Conservation (phyloP, 2,329 filamentous ascomycete genomes). For the Hymenoscyphus fraxineus region DNA sequence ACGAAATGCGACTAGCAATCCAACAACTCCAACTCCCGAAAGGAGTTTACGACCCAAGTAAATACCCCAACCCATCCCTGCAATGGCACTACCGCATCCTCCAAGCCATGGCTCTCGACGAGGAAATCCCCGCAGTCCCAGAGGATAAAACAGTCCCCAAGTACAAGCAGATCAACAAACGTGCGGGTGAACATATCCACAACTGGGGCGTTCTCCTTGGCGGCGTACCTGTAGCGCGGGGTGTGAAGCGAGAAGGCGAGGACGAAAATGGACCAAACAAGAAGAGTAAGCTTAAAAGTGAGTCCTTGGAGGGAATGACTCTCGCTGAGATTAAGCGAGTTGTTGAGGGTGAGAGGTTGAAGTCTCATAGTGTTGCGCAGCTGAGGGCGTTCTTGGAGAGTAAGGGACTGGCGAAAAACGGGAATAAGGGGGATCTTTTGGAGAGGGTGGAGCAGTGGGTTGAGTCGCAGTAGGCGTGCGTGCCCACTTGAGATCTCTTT, state of each 20-base stretch:
- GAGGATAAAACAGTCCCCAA: constrained; percentile 80
- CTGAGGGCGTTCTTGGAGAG: constrained; percentile 25
- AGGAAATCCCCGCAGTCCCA: constrained; percentile 71
- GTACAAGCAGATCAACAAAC: constrained; percentile 83
- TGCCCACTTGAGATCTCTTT: no score
- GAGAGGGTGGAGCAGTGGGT: constrained; percentile 28
- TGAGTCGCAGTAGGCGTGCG: constrained; percentile 20
- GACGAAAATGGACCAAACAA: constrained; percentile 37
- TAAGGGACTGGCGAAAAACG: constrained; percentile 23
- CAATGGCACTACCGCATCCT: constrained; percentile 98
- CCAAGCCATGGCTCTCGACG: constrained; percentile 85
- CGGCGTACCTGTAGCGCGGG: constrained; percentile 35
- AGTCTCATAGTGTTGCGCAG: constrained; percentile 23
- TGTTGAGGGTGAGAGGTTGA: constrained; percentile 15
- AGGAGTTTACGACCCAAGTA: constrained; percentile 75
- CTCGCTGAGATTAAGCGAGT: constrained; percentile 23
- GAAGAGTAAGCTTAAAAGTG: constrained; percentile 13
- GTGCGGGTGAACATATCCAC: constrained; percentile 72
- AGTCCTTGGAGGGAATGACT: constrained; percentile 21
- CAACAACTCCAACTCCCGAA: constrained; percentile 77
- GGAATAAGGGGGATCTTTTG: constrained; percentile 30
- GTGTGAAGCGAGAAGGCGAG: constrained; percentile 46
- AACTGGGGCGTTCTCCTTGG: constrained; percentile 72
- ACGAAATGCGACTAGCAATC: constrained; percentile 77
- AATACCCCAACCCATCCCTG: constrained; percentile 86